Evolutionary conservation across 2,329 filamentous ascomycete species (phyloP).

Genomic region (Fusarium nurragi): DNA sequence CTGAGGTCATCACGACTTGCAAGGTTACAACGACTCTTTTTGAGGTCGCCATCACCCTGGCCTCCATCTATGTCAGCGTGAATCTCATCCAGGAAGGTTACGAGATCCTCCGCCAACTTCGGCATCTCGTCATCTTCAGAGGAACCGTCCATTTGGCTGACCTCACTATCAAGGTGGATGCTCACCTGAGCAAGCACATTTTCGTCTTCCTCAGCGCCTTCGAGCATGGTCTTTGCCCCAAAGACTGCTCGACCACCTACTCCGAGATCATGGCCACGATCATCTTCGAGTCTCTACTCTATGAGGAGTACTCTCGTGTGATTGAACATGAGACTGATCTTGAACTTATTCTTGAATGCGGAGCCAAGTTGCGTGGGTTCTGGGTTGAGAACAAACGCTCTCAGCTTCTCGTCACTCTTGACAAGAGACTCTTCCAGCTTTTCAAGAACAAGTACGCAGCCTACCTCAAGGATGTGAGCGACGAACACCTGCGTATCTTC

Average conservation of each 20-base stretch:
- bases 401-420: conserved; percentile 49
- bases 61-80: conserved; percentile 56
- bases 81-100: conserved; percentile 52
- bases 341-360: conserved; percentile 38
- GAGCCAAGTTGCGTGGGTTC: conserved; percentile 40
- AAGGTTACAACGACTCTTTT: conserved; percentile 57
- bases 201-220: conserved; percentile 59
- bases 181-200: conserved; percentile 48
- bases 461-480: conserved; percentile 39
- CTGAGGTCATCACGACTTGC: conserved; percentile 52
- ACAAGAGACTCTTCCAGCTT: conserved; percentile 51
- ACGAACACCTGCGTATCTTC: conserved; percentile 50
- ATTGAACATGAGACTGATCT: conserved; percentile 33
- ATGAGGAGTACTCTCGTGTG: conserved; percentile 40
- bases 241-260: conserved; percentile 49
- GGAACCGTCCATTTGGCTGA: conserved; percentile 49
- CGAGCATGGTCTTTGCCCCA: conserved; percentile 52
- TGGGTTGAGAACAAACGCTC: conserved; percentile 42
- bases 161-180: conserved; percentile 51
- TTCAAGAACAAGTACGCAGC: conserved; percentile 50
- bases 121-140: conserved; percentile 58
- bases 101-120: conserved; percentile 59
- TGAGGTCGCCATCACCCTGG: conserved; percentile 58
- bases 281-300: conserved; percentile 39
- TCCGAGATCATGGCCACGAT: conserved; percentile 51